These are phyloP conservation scores for Moesziomyces sp. DNA, from an alignment of 1,284 basidiomycete species.

Conservation along the genomic window DNA sequence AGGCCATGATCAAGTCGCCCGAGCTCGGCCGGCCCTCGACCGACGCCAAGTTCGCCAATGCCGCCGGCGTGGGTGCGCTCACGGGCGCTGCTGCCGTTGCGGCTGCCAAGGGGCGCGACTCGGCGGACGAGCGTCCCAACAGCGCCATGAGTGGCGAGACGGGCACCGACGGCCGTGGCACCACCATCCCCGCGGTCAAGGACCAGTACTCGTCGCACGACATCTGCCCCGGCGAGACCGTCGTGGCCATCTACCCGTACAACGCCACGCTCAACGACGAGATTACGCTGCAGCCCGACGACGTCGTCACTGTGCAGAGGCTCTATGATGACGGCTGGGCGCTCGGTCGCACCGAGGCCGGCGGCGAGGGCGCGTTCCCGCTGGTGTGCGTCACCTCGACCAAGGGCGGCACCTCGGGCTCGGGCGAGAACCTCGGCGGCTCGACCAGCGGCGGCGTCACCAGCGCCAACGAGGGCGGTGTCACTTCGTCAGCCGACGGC, in stretches of 20 bases:
- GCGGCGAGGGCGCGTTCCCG: conserved; percentile 58
- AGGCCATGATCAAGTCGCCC: conserved; percentile 44
- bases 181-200: conserved; percentile 57
- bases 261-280: conserved; percentile 62
- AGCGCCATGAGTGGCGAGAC: conserved; percentile 51
- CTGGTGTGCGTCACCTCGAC: conserved; percentile 59
- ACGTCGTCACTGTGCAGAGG: conserved; percentile 55
- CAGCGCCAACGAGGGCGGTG: conserved; percentile 48
- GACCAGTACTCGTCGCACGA: conserved; percentile 64
- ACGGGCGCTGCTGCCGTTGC: conserved; percentile 43
- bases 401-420: conserved; percentile 51
- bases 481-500: conserved; percentile 49
- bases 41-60: conserved; percentile 37
- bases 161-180: conserved; percentile 56
- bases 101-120: conserved; percentile 36
- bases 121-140: conserved; percentile 46
- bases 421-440: conserved; percentile 39
- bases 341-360: conserved; percentile 46
- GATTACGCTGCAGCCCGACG: conserved; percentile 59
- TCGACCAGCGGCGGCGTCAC: conserved; percentile 47
- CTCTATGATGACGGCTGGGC: conserved; percentile 65
- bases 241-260: conserved; percentile 65
- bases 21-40: conserved; percentile 36
- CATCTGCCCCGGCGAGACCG: conserved; percentile 58
- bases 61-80: conserved; percentile 39